Percentiles rank a stretch among this genome's conserved stretches.
Evolutionary conservation across 1,284 basidiomycete species (phyloP).

Genomic region (Macrocybe sp.): DNA sequence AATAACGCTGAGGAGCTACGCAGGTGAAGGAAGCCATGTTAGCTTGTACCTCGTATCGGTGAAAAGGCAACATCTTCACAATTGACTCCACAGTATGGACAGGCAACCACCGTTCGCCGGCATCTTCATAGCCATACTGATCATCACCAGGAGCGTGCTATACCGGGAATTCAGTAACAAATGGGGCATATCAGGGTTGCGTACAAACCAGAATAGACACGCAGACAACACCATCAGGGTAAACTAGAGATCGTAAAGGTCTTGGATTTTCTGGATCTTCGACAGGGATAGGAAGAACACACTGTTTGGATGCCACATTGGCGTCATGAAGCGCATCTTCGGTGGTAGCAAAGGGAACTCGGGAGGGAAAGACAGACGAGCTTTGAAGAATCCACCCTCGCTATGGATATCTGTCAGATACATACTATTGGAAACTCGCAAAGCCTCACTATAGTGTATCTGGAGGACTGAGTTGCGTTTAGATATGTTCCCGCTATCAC

Average conservation of each 20-base stretch:
- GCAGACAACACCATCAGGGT: constrained; percentile 86
- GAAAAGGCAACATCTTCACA: constrained; percentile 47
- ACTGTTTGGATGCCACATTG: constrained; percentile 99
- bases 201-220: constrained; percentile 88
- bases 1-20: constrained; percentile 92
- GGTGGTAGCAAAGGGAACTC: constrained; percentile 93
- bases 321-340: constrained; percentile 93
- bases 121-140: constrained; percentile 97
- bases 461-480: constrained; percentile 54
- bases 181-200: background rate
- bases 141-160: constrained; percentile 96
- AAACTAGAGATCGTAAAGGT: constrained; percentile 52
- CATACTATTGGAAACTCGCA: background rate
- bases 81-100: constrained; percentile 98
- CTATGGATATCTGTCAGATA: constrained; percentile 31
- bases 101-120: constrained; percentile 96
- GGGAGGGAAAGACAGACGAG: constrained; percentile 79
- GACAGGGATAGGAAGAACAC: constrained; percentile 21
- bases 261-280: constrained; percentile 1
- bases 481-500: constrained; percentile 16
- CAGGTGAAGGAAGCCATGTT: constrained; percentile 5
- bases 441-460: constrained; percentile 82
- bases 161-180: background rate
- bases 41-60: constrained; percentile 2
- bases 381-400: constrained; percentile 92